These are phyloP conservation scores for Begonia loranthoides DNA, from an alignment of 306 rosid species.

Conservation along the genomic window DNA sequence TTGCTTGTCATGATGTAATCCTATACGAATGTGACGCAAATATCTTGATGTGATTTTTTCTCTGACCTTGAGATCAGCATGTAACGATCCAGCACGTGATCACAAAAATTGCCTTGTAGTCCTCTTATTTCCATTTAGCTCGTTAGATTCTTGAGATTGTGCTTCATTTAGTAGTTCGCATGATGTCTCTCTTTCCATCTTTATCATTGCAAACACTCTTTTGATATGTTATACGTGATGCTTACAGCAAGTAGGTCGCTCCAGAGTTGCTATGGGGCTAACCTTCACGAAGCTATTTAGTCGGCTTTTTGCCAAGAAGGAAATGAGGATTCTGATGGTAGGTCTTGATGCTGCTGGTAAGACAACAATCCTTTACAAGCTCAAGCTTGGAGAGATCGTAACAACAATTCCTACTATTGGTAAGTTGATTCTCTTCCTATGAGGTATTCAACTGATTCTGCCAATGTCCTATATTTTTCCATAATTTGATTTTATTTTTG, in stretches of 20 bases:
- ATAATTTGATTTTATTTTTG: slow-evolving; percentile 1
- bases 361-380: slow-evolving; percentile 73
- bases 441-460: neutral
- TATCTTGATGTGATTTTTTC: too few relatives aligned
- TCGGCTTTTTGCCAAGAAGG: slow-evolving; percentile 67
- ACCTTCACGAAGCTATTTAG: slow-evolving; percentile 70
- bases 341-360: slow-evolving; percentile 91
- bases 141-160: too few relatives aligned
- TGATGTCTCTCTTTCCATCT: too few relatives aligned
- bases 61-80: too few relatives aligned
- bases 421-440: slow-evolving; percentile 13
- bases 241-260: too few relatives aligned
- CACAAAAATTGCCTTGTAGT: too few relatives aligned
- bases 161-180: too few relatives aligned
- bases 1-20: too few relatives aligned
- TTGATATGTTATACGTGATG: too few relatives aligned
- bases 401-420: slow-evolving; percentile 75
- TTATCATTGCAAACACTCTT: neutral
- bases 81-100: too few relatives aligned
- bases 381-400: slow-evolving; percentile 78
- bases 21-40: too few relatives aligned
- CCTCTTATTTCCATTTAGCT: too few relatives aligned
- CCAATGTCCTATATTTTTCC: neutral
- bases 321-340: slow-evolving; percentile 76
- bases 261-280: slow-evolving; percentile 44